A percentile compares a stretch with the other conserved stretches of the same genome.
These are phyloP conservation scores for Syzygium aqueum DNA, from an alignment of 345 rosid species.

Conservation along the genomic window DNA sequence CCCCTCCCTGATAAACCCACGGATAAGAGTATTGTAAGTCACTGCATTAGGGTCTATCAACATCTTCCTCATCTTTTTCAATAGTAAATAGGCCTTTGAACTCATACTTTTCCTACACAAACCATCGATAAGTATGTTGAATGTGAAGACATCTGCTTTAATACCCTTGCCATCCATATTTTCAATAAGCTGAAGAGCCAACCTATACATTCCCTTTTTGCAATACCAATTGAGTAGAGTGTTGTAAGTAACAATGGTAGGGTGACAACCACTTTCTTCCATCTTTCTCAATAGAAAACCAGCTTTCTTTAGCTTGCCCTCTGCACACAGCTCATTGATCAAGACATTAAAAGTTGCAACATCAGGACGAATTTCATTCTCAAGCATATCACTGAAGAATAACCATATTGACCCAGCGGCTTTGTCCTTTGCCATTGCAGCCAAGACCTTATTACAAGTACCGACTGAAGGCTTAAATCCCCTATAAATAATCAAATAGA, in stretches of 20 bases:
- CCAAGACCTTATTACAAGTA: conserved; percentile 61
- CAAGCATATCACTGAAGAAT: conserved; percentile 65
- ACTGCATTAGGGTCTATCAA: conserved; percentile 54
- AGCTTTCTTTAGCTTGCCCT: conserved; percentile 66
- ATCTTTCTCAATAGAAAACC: conserved; percentile 61
- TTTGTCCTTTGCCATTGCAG: conserved; percentile 39
- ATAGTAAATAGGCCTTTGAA: conserved; percentile 68
- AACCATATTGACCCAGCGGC: conserved; percentile 50
- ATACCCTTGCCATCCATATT: conserved; percentile 67
- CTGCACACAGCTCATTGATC: conserved; percentile 52
- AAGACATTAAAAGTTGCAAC: conserved; percentile 81
- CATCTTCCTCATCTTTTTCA: conserved; percentile 74
- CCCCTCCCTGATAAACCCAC: conserved; percentile 67
- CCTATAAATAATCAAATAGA: conserved; percentile 49
- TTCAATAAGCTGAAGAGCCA: conserved; percentile 54
- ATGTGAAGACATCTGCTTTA: conserved; percentile 65
- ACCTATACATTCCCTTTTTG: conserved; percentile 59
- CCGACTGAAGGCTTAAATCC: conserved; percentile 64
- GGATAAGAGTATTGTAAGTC: conserved; percentile 69
- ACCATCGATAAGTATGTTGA: conserved; percentile 64
- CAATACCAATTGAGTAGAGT: conserved; percentile 75
- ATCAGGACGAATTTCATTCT: conserved; percentile 60
- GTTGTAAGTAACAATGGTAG: conserved; percentile 67
- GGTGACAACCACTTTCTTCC: conserved; percentile 69
- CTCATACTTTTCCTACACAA: conserved; percentile 70